Percentiles rank a stretch among this genome's conserved stretches.
phyloP scores from a whole-genome alignment of 768 basidiomycete species.

The Royoungia palumana region DNA sequence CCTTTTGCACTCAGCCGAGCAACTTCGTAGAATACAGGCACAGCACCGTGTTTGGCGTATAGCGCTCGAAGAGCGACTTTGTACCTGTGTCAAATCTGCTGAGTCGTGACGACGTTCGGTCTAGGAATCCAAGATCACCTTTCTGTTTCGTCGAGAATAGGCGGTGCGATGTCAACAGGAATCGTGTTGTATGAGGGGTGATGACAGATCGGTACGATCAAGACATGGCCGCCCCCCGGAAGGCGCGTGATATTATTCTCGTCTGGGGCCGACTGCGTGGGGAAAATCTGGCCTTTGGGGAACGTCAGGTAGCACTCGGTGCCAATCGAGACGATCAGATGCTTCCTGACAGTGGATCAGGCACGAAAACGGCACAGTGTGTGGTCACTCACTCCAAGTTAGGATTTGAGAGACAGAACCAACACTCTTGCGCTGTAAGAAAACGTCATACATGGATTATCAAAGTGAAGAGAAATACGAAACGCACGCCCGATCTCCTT shows the following conservation, averaged over 20 bases:
- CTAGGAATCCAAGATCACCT: conserved; percentile 41
- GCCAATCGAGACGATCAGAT: conserved; percentile 93
- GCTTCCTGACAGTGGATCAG: conserved; percentile 57
- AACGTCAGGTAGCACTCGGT: conserved; percentile 91
- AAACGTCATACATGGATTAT: not conserved
- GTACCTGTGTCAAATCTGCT: conserved; percentile 46
- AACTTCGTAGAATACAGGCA: conserved; percentile 83
- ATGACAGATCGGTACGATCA: conserved; percentile 92
- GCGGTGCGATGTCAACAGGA: conserved; percentile 68
- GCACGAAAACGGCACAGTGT: not conserved
- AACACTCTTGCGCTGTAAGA: conserved; percentile 81
- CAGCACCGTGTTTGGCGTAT: conserved; percentile 66
- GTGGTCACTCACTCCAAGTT: conserved; percentile 64
- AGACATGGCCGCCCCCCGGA: conserved; percentile 94
- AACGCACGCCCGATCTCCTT: conserved; percentile 83
- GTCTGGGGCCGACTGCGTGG: conserved; percentile 60
- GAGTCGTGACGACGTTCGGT: conserved; percentile 1
- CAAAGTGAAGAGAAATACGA: not conserved
- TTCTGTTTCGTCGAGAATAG: conserved; percentile 79
- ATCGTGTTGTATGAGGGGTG: conserved; percentile 85
- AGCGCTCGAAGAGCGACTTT: conserved; percentile 70
- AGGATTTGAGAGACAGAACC: conserved; percentile 98
- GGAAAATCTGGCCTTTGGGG: conserved; percentile 93
- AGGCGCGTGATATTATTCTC: conserved; percentile 44
- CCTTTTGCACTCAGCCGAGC: conserved; percentile 80